Evolutionary conservation across 2,329 filamentous ascomycete genomes (phyloP), one percentile per base, ranked within the genome.

Genomic region (Harringtonia lauricola): DNA sequence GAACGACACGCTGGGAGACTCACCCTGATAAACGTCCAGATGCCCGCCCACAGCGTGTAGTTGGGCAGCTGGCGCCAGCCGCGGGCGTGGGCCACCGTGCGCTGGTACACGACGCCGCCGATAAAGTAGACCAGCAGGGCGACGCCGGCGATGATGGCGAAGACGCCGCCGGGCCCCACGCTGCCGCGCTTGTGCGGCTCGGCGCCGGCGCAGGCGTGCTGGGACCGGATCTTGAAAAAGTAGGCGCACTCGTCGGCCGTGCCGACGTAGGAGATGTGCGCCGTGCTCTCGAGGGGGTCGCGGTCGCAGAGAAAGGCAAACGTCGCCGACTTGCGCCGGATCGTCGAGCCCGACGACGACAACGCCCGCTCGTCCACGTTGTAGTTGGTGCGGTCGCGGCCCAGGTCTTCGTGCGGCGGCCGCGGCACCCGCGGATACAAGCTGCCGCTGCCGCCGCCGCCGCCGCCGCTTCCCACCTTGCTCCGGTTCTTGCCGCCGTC

Each of bases 31-130:
- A 95, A 94, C 53, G 74, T 79, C 65, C 85, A 81, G 49, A 95
- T 85, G 43, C 87, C 83, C 26, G 86, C 81, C 92, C 92, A 98
- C 53, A 95, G 75, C 54, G 77, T 80, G 66, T 92, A 95, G 65
- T 98, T 96, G 42, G 92, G 92, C 53, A 95, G 68, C 62, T 98
- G 92, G 53, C 86, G 79, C 92, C 90, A 96, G 39, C 92, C 92
- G 49, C 92, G 76, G 54, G 94, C 88, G 60, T 98, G 86, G 64
- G 89, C 83, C 46, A 98, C 89, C 28, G 87, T 94, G 47, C 92
- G 79, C 63, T 95, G 90, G 68, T 96, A 98, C 50, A 95, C 88
- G 54, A 94, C 84, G 56, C 92, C 92, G 53, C 92, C 92, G 31
- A 94, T 74, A 44, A 95, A 69, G 63, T 98, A 98, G 19, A 92